Base-by-base conservation (phyloP, 768 basidiomycete species). In the Termitomyces sp. region DNA sequence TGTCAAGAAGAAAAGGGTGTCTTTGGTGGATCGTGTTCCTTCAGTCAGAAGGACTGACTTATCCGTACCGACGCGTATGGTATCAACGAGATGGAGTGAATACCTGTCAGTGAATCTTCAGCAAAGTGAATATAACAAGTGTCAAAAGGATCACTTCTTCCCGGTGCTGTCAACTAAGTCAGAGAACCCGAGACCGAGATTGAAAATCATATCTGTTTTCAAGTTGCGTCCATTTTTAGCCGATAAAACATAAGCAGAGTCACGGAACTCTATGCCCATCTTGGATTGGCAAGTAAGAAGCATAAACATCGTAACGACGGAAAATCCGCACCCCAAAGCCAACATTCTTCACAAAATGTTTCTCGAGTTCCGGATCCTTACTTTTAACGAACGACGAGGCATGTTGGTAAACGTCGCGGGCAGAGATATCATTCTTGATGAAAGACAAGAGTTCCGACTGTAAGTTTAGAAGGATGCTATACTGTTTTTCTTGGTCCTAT, bases 221-320 rank as follows among this genome's bases (percentile, higher is more conserved):
- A 98, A 67, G 13, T 71, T 72, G 10, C 88, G 84, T 7, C 72
- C 72, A 63, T 92, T 96, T 74, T 96, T 98, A 7, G 85, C 59
- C 5, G 88, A 88, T 35, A 98, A 74, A 12, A 94, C 72, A 67
- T 94, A 97, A 0, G 85, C 76, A 10, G 88, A 83, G 66, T 99
- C 96, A 39, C 94, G 85, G 73, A 95, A 98, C 68, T 99, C 96
- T 66, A 98, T 84, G 6, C 96, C 96, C 68, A 87, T 98, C 95
- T 98, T 62, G 1, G 22, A 52, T 15, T 22, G 18, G 36, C 25
- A 15, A 36, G 18, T 39, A 31, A 44, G 27, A 39, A 53, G 20
- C 15, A 39, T 25, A 51, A 45, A 25, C 31, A 42, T 50, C 27
- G 54, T n/a, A n/a, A 35, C 43, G 29, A 45, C 7, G 39, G 33